Evolutionary conservation across 352 stramenopile species (phyloP), one percentile per base, ranked within the genome.

Genomic region (Peronospora farinosa): DNA sequence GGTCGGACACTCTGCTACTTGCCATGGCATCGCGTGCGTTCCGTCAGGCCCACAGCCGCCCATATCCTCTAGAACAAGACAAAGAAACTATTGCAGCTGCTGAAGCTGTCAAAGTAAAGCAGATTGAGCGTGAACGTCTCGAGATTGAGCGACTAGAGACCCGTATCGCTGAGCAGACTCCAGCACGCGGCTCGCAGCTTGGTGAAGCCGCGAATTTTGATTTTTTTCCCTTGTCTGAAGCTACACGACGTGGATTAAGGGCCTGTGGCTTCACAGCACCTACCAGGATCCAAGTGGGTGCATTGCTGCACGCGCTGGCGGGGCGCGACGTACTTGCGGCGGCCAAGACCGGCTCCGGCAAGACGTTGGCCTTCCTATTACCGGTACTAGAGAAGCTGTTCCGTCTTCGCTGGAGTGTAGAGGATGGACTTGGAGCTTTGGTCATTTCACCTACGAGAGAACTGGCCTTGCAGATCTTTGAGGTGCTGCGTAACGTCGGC

Each of bases 391-490:
- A 97, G 65, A 88, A 85, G 57, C 80, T 97, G 13, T 97, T 88
- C 62, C 79, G 82, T 11, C 67, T 80, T 32, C 80, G 79, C 6
- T 97, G 89, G 89, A 72, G 78, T 28, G 61, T 78, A 7, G 82
- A 92, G 39, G 96, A 99, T 64, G 97, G 97, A 23, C 78, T 98
- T 11, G 96, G 92, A 31, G 96, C 91, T 5, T 77, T 99, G 23
- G 70, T 99, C 7, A 96, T 99, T 47, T 98, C 94, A 8, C 97
- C 97, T 0, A 99, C 96, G 44, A 84, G 97, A 46, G 97, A 99
- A 71, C 71, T 99, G 13, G 97, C 96, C 37, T 75, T 99, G 35
- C 97, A 99, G 81, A 99, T 98, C 60, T 99, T 99, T 67, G 94
- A 99, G 54, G 96, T 99, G 19, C 72, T 99, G 40, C 86, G 95